A percentile compares a stretch with the other conserved stretches of the same genome.
These are phyloP conservation scores for Talaromyces stipitatus DNA, from an alignment of 495 filamentous ascomycete species.

Conservation along the genomic window DNA sequence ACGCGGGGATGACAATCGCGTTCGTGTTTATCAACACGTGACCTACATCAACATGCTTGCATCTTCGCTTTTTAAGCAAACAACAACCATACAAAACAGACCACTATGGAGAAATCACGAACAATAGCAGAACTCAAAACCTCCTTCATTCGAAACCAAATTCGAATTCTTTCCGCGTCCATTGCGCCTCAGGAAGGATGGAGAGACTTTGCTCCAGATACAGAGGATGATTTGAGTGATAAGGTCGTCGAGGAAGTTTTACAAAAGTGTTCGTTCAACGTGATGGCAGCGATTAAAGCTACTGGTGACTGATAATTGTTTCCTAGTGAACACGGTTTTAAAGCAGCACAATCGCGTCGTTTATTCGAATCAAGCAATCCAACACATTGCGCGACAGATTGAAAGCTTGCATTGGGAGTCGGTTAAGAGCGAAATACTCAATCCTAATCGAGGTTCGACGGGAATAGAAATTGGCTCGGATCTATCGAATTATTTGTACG, in stretches of 20 bases:
- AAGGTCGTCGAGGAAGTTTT: conserved; percentile 48
- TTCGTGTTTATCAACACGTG: background rate
- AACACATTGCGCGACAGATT: conserved; percentile 79
- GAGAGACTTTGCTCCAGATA: conserved; percentile 37
- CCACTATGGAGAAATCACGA: conserved; percentile 35
- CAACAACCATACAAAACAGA: background rate
- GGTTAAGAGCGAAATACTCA: conserved; percentile 37
- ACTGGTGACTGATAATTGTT: conserved; percentile 4
- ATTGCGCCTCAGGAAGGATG: conserved; percentile 51
- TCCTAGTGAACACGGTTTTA: conserved; percentile 54
- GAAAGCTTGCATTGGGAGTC: conserved; percentile 59
- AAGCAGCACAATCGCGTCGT: conserved; percentile 63
- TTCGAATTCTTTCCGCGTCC: conserved; percentile 50
- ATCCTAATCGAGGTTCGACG: conserved; percentile 23
- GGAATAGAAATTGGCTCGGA: conserved; percentile 36
- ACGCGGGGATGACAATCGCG: background rate
- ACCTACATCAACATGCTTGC: background rate
- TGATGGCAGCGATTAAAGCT: conserved; percentile 19
- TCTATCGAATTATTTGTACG: conserved; percentile 39
- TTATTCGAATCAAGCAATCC: conserved; percentile 66
- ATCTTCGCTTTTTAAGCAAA: background rate
- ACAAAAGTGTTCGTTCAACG: conserved; percentile 35
- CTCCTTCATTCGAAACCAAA: conserved; percentile 53
- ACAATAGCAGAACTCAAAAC: conserved; percentile 58
- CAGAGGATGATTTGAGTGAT: conserved; percentile 41